Evolutionary conservation across 352 stramenopile genomes (phyloP).

Genomic region (Aphanomyces euteiches): DNA sequence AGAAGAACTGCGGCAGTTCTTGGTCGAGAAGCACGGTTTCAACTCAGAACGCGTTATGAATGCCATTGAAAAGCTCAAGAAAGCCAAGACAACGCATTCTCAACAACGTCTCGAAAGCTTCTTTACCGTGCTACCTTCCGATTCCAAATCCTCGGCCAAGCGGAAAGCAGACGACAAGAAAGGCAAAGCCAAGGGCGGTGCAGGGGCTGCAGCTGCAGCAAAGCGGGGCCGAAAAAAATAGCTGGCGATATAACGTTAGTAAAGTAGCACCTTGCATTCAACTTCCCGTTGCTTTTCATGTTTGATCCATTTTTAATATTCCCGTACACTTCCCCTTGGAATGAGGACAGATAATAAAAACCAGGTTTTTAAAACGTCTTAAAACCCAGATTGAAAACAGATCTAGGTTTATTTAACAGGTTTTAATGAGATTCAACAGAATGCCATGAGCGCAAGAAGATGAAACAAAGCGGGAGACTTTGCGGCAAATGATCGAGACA

Average conservation of each 20-base stretch:
- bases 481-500: too few relatives aligned
- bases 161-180: constrained; percentile 45
- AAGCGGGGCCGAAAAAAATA: constrained; percentile 35
- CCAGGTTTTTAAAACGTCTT: too few relatives aligned
- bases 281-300: too few relatives aligned
- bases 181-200: constrained; percentile 32
- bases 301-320: too few relatives aligned
- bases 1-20: constrained; percentile 88
- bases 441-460: too few relatives aligned
- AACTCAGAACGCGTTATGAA: constrained; percentile 89
- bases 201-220: constrained; percentile 22
- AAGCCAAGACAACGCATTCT: constrained; percentile 91
- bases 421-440: too few relatives aligned
- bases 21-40: constrained; percentile 97
- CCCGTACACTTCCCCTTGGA: too few relatives aligned
- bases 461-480: too few relatives aligned
- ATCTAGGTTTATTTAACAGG: too few relatives aligned
- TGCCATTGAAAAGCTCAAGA: constrained; percentile 95
- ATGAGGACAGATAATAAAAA: too few relatives aligned
- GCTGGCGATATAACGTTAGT: background rate
- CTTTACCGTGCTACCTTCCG: constrained; percentile 84
- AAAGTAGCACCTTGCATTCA: too few relatives aligned
- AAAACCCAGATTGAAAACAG: too few relatives aligned
- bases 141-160: constrained; percentile 40
- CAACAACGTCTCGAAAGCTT: constrained; percentile 97